Conservation (phyloP, 1,284 basidiomycete species). For the Microbotryum scabiosae region DNA sequence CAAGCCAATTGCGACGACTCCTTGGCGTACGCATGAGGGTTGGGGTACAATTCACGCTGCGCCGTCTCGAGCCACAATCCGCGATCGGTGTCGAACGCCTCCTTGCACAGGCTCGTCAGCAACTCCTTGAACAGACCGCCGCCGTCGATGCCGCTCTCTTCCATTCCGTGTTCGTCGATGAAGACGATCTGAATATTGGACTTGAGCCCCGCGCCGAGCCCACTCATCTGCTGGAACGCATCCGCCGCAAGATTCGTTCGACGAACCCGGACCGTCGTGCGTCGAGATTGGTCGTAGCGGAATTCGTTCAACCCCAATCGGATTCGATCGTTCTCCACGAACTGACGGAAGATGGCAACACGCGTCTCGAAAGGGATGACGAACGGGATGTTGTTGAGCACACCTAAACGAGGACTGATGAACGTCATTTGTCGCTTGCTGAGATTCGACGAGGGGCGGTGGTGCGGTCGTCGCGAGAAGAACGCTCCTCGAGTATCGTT, state of each 20-base stretch:
- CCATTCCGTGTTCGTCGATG: constrained; percentile 76
- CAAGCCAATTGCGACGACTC: constrained; percentile 75
- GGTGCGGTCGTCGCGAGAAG: background rate
- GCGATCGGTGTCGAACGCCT: constrained; percentile 88
- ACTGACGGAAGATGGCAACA: constrained; percentile 78
- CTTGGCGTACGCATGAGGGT: constrained; percentile 78
- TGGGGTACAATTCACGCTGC: constrained; percentile 89
- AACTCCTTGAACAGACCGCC: constrained; percentile 98
- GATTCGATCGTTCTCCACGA: constrained; percentile 56
- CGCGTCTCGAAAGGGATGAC: constrained; percentile 87
- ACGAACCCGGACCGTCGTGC: constrained; percentile 47
- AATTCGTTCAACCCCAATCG: constrained; percentile 7
- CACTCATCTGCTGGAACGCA: constrained; percentile 47
- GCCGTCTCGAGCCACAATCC: constrained; percentile 87
- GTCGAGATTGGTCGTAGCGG: constrained; percentile 18
- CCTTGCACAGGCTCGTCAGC: constrained; percentile 76
- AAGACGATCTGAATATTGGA: constrained; percentile 76
- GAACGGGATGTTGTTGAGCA: constrained; percentile 94
- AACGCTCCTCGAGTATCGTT: background rate
- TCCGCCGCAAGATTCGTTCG: constrained; percentile 56
- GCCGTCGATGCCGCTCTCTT: constrained; percentile 88
- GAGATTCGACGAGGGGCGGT: constrained; percentile 34
- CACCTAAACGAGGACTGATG: constrained; percentile 72
- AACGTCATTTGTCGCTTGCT: constrained; percentile 65
- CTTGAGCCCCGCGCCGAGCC: constrained; percentile 64